Base-by-base conservation (phyloP, 1,284 basidiomycete genomes). In the Stygiomarasmius scandens region DNA sequence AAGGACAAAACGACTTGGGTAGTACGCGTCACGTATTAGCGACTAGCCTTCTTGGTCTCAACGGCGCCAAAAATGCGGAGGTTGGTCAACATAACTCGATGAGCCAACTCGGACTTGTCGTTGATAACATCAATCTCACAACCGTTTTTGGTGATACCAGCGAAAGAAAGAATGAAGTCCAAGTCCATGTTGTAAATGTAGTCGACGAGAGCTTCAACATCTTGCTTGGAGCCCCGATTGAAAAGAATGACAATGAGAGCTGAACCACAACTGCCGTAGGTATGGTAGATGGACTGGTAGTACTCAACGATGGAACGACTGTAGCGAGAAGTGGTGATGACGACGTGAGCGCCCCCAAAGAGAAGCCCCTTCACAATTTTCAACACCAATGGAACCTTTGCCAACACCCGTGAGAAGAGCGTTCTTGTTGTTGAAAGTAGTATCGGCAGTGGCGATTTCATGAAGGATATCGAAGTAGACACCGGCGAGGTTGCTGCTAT, bases 121-220 rank as follows among this genome's bases (percentile, higher is more conserved):
- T 98, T 96, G 61, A 99, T 81, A 25, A 91, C 87, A 68, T 99
- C 96, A 60, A 99, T 99, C 77, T 98, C 95, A 61, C 96, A 91
- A 49, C 97, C 96, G 69, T 98, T 98, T 76, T 98, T 96, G 12
- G 97, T 96, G 49, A 99, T 91, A 59, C 96, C 97, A 56, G 96
- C 97, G 76, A 99, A 99, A 43, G 96, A 96, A 61, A 98, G 86
- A 67, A 99, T 93, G 77, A 98, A 98, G 77, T 99, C 96, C 60
- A 99, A 85, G 77, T 99, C 96, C 78, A 99, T 87, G 49, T 90
- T 87, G 77, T 98, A 99, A 74, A 99, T 96, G 76, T 99, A 99
- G 77, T 98, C 96, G 66, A 99, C 89, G 55, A 99, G 86, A 10
- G 95, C 93, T 71, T 99, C 96, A 43, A 96, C 93, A 67, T 99